Evolutionary conservation across 2,329 filamentous ascomycete genomes (phyloP).

Genomic region (Verticillium nonalfalfae): DNA sequence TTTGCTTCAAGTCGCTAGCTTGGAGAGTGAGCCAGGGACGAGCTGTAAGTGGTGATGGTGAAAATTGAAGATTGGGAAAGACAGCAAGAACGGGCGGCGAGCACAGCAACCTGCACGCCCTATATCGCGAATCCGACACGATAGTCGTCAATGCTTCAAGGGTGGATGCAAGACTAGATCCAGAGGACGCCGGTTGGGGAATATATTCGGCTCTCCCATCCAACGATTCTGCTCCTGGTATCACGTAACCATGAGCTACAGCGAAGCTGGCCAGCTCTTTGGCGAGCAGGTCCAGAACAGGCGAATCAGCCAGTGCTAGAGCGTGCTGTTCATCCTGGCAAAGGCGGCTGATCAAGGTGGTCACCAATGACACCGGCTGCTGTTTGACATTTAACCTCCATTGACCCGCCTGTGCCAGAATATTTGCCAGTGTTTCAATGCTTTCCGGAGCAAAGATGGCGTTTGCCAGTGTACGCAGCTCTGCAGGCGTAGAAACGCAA

Average conservation of each 20-base stretch:
- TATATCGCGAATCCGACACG: conserved; percentile 71
- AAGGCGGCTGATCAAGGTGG: conserved; percentile 48
- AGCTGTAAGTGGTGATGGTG: conserved; percentile 11
- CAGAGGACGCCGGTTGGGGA: conserved; percentile 53
- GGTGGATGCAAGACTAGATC: conserved; percentile 58
- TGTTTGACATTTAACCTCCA: conserved; percentile 30
- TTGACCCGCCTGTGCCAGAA: conserved; percentile 1
- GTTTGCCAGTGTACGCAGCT: conserved; percentile 49
- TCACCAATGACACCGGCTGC: conserved; percentile 55
- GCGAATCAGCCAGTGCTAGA: conserved; percentile 61
- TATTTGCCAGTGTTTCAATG: neutral
- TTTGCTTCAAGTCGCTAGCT: conserved; percentile 13
- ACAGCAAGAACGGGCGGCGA: conserved; percentile 64
- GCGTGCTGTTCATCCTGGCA: conserved; percentile 68
- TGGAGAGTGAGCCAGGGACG: conserved; percentile 41
- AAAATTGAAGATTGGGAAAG: conserved; percentile 55
- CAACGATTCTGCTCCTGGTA: neutral
- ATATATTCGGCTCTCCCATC: conserved; percentile 24
- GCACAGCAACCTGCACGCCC: conserved; percentile 64
- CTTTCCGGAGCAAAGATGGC: conserved; percentile 47
- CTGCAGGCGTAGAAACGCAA: conserved; percentile 40
- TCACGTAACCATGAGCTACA: conserved; percentile 43
- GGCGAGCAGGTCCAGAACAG: conserved; percentile 73
- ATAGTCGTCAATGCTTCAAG: conserved; percentile 73
- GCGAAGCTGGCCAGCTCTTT: conserved; percentile 66